These are phyloP conservation scores for Microsporum audouinii DNA, from an alignment of 2,329 filamentous ascomycete species.

Conservation along the genomic window DNA sequence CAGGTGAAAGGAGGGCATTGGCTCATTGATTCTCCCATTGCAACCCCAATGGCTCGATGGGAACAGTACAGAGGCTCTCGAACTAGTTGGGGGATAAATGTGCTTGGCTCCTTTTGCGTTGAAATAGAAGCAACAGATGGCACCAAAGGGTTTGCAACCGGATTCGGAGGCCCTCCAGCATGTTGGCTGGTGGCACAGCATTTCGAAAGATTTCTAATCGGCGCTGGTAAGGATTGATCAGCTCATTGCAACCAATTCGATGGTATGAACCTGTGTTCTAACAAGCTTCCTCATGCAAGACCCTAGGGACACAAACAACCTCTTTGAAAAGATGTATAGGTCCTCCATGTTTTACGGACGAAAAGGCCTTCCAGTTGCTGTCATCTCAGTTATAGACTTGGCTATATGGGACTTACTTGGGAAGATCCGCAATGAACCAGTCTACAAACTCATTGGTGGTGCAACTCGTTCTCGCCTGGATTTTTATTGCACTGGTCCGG, in stretches of 20 bases:
- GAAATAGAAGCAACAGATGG: slow-evolving; percentile 83
- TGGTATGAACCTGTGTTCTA: not conserved
- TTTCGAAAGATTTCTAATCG: slow-evolving; percentile 83
- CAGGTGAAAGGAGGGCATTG: slow-evolving; percentile 47
- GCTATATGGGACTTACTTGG: slow-evolving; percentile 87
- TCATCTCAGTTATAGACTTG: slow-evolving; percentile 89
- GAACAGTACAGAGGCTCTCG: slow-evolving; percentile 77
- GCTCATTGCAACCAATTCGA: not conserved
- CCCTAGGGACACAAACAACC: slow-evolving; percentile 76
- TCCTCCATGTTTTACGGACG: slow-evolving; percentile 93
- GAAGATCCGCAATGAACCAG: slow-evolving; percentile 82
- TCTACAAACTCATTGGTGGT: slow-evolving; percentile 88
- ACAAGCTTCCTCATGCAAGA: slow-evolving; percentile 39
- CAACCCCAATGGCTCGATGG: slow-evolving; percentile 83
- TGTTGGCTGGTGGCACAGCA: slow-evolving; percentile 92
- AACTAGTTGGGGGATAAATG: slow-evolving; percentile 92
- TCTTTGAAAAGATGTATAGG: slow-evolving; percentile 96
- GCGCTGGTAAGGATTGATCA: slow-evolving; percentile 43
- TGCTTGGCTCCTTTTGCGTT: slow-evolving; percentile 80
- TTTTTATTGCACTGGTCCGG: slow-evolving; percentile 91
- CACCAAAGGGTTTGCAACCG: slow-evolving; percentile 86
- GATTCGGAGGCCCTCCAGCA: slow-evolving; percentile 83
- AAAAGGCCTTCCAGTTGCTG: slow-evolving; percentile 78
- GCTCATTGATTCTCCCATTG: slow-evolving; percentile 85
- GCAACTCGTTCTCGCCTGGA: slow-evolving; percentile 71